Base-by-base conservation (phyloP, 129 eudicot species). In the Smallanthus sonchifolius region DNA sequence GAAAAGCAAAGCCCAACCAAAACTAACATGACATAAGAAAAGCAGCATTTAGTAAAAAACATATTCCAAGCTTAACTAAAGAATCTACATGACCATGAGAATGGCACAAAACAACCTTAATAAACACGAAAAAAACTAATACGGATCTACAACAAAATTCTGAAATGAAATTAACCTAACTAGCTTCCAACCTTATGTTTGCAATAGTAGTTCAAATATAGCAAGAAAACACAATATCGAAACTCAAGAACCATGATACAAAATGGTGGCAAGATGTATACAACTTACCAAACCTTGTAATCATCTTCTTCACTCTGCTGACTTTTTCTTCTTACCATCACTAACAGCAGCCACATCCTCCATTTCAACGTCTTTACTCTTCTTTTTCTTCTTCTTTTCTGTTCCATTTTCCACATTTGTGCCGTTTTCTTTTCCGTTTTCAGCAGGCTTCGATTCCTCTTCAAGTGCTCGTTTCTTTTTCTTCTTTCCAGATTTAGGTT, bases 381-480 rank as follows among this genome's bases (percentile, higher is more conserved):
- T 91, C 86, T 84, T 91, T 75, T 86, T 86, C 66, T 85, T 87
- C 82, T 87, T 91, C 74, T 84, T 84, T 52, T 74, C 82, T 4
- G 90, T 86, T 75, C 89, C 92, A 48, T 85, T 87, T 16, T 86
- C 88, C 69, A 11, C 79, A 48, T 76, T 71, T n/a, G 24, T 73
- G 14, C 82, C 87, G 42, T 72, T 77, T 47, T 70, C 82, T 77
- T 77, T 77, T 4, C 65, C 77, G 5, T 77, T 79, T 62, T 65
- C 57, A 24, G 68, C 44, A 14, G 69, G 73, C 57, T 51, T 81
- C 5, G 37, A 34, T 54, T 86, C 83, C 76, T 86, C 73, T 59
- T 86, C 91, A 60, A 80, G 75, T 45, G 87, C 79, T 28, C 92
- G 73, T 70, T 91, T 86, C 71, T 86, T 89, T 65, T 92, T 92